phyloP scores from a whole-genome alignment of 2,329 filamentous ascomycete species.

The Colletotrichum sp. region DNA sequence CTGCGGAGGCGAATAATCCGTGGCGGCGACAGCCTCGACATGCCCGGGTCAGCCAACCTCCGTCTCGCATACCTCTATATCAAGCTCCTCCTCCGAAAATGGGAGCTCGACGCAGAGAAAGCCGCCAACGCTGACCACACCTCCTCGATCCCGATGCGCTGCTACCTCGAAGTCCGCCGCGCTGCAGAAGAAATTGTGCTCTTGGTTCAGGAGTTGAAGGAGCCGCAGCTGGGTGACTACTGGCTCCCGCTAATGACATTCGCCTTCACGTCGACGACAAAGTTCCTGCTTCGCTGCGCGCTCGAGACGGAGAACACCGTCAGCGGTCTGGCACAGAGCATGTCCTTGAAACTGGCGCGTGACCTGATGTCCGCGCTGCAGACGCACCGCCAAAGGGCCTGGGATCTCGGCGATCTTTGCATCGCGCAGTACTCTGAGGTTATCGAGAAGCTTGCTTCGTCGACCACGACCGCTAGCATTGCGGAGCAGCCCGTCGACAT shows the following conservation, averaged over 20 bases:
- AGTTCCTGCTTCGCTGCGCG: constrained; percentile 53
- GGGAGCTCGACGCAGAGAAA: constrained; percentile 48
- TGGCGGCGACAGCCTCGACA: constrained; percentile 40
- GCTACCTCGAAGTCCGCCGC: constrained; percentile 45
- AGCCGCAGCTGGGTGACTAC: constrained; percentile 49
- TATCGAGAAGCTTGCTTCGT: constrained; percentile 46
- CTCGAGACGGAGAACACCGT: constrained; percentile 46
- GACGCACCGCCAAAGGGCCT: constrained; percentile 41
- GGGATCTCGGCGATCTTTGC: constrained; percentile 58
- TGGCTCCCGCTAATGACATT: constrained; percentile 55
- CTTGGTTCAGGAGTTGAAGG: constrained; percentile 49
- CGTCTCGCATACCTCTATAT: constrained; percentile 55
- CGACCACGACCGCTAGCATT: constrained; percentile 12
- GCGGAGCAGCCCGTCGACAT: constrained; percentile 10
- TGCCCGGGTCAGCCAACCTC: constrained; percentile 54
- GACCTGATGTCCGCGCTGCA: constrained; percentile 45
- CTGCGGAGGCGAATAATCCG: constrained; percentile 46
- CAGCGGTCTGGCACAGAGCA: constrained; percentile 37
- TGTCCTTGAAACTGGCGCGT: constrained; percentile 46
- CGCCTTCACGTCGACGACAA: constrained; percentile 52
- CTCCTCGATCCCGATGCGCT: constrained; percentile 23
- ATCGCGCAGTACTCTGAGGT: constrained; percentile 51
- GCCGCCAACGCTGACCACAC: constrained; percentile 16
- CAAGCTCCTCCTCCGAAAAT: constrained; percentile 50
- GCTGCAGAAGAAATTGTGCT: constrained; percentile 55